Evolutionary conservation across 768 basidiomycete species (phyloP).

Genomic region (Paxillus involutus): DNA sequence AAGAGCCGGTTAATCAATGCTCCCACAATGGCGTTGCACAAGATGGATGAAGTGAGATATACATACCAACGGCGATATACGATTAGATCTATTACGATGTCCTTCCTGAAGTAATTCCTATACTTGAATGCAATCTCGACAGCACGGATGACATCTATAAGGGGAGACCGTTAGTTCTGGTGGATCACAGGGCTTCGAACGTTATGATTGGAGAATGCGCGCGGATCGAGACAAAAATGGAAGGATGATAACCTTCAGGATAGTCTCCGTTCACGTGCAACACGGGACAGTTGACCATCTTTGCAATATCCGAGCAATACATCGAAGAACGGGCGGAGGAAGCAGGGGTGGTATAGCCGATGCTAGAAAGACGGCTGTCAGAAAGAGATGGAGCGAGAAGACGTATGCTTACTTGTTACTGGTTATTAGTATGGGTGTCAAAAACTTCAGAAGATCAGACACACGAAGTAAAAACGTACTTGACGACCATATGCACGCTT

Average conservation of each 20-base stretch:
- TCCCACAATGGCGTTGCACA: background rate
- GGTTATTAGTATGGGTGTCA: background rate
- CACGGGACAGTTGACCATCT: slow-evolving; percentile 88
- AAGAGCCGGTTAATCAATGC: background rate
- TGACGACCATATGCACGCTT: slow-evolving; percentile 87
- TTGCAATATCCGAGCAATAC: slow-evolving; percentile 87
- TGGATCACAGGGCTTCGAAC: background rate
- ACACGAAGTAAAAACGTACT: slow-evolving; percentile 48
- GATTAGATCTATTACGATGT: slow-evolving; percentile 86
- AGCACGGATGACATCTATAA: slow-evolving; percentile 77
- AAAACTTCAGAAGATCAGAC: background rate
- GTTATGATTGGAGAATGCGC: background rate
- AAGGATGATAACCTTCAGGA: slow-evolving; percentile 61
- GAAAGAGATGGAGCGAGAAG: background rate
- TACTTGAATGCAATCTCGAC: slow-evolving; percentile 89
- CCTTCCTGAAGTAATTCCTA: slow-evolving; percentile 85
- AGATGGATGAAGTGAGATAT: background rate
- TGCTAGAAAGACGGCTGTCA: slow-evolving; percentile 44
- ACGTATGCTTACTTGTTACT: slow-evolving; percentile 55
- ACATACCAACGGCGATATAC: slow-evolving; percentile 82
- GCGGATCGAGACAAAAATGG: background rate
- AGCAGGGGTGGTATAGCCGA: slow-evolving; percentile 91
- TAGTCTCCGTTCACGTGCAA: slow-evolving; percentile 91
- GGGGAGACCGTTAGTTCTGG: background rate
- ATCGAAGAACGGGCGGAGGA: slow-evolving; percentile 79